Evolutionary conservation across 345 rosid genomes (phyloP), one percentile per base, ranked within the genome.

Genomic region (Salix koriyanagi): DNA sequence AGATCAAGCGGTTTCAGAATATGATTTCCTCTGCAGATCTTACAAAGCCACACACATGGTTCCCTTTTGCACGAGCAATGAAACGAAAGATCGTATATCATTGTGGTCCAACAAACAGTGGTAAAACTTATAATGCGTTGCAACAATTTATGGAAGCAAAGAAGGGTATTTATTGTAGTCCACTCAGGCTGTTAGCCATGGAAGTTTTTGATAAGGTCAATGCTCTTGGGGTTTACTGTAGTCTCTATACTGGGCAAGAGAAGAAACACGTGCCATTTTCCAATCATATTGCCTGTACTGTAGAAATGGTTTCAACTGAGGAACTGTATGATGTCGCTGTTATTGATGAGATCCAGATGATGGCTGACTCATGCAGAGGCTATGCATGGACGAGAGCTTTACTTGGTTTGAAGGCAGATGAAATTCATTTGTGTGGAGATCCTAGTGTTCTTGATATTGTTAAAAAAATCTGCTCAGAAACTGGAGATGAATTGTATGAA

Each of bases 151-250:
- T 91, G 97, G 97, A 91, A 83, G 98, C 95, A 71, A 87, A 87
- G 79, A 92, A 89, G 69, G 97, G 94, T 15, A 77, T 94, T 84
- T 94, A 94, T 83, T 94, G 97, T 71, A 92, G 97, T 72, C 98
- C 98, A 8, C 88, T 95, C 62, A 88, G 99, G 90, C 89, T 95
- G 11, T 84, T 95, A 88, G 99, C 97, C 4, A 95, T 95, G 99
- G 99, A 95, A 85, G 99, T 95, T 83, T 95, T 95, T n/a, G 97
- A 93, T 84, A 95, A 93, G 82, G 97, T 95, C 65, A 95, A 95
- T 83, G 87, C 90, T 28, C 77, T 77, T 48, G 97, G 99, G 67
- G 86, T 95, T 80, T 95, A 95, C 75, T 95, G 99, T 77, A 95
- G 93, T 81, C 97, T 93, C 66, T 90, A 56, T 76, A 94, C 98